Base-by-base conservation (phyloP, 768 basidiomycete species). In the Psilocybe sp. region DNA sequence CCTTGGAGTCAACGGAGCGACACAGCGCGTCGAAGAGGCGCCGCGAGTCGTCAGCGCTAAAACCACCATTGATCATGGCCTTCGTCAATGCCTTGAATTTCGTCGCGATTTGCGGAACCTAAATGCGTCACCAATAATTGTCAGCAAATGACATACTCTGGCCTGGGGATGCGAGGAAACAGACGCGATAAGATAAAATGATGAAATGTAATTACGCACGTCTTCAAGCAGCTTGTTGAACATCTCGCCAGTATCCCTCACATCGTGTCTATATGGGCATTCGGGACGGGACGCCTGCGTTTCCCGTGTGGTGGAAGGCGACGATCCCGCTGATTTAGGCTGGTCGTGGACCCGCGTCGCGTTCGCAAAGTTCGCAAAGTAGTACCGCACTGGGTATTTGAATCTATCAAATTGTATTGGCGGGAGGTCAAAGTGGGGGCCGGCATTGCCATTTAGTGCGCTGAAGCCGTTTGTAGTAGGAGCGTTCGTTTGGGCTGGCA, bases 21-120 rank as follows among this genome's bases (percentile, higher is more conserved):
- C 72, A 75, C 5, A 78, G 60, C 10, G 76, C 75, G 52, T 81
- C 78, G 47, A 80, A 79, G 40, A 79, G 63, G 44, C 73, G 74
- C 10, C 74, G 69, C 1, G 77, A 63, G 44, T 75, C 76, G 34
- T 81, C 76, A 1, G 77, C 78, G n/a, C 67, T 69, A 53, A 79
- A 79, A 20, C 68, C 70, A 23, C 76, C 75, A 2, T 67, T 56
- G 0, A 59, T 66, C 78, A 81, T 80, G n/a, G 74, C 72, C 34
- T 68, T 70, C 10, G 75, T 70, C 9, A 81, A 63, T 0, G 74
- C 64, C 35, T 70, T 72, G 50, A 79, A 62, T 48, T 76, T 79
- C 1, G 51, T 46, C 3, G 64, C 58, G 12, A 80, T 66, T 42
- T 59, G 63, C 0, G 76, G 76, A 5, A 76, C 65, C 76, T 78